A percentile compares a stretch with the other conserved stretches of the same genome.
These are phyloP conservation scores for Pulveroboletus sp. DNA, from an alignment of 1,284 basidiomycete genomes.

Conservation along the genomic window DNA sequence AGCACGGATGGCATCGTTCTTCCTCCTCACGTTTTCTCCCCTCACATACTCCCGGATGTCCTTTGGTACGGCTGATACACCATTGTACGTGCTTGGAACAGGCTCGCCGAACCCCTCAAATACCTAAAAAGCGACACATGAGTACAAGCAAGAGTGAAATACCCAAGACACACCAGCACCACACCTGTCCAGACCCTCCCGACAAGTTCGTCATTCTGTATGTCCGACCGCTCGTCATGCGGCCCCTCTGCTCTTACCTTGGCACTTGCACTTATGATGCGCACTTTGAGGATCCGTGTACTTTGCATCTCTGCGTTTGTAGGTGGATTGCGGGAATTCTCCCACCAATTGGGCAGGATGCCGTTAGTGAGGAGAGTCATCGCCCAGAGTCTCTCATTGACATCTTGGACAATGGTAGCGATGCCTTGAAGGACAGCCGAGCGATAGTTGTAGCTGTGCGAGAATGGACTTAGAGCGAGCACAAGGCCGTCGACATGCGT, in stretches of 20 bases:
- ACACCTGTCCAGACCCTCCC: slow-evolving; percentile 25
- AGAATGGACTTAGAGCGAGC: slow-evolving; percentile 22
- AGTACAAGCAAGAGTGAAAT: background rate
- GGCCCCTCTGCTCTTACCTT: slow-evolving; percentile 24
- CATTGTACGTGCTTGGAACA: slow-evolving; percentile 22
- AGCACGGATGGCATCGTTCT: slow-evolving; percentile 18
- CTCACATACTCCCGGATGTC: slow-evolving; percentile 23
- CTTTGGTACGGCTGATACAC: slow-evolving; percentile 15
- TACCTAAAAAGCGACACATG: slow-evolving; percentile 8
- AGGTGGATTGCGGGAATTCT: slow-evolving; percentile 21
- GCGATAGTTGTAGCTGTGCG: slow-evolving; percentile 28
- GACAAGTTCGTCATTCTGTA: slow-evolving; percentile 14
- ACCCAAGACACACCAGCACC: slow-evolving; percentile 17
- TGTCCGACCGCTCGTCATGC: slow-evolving; percentile 21
- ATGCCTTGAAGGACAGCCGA: slow-evolving; percentile 24
- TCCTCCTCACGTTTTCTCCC: slow-evolving; percentile 21
- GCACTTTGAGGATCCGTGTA: slow-evolving; percentile 24
- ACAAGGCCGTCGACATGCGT: slow-evolving; percentile 27
- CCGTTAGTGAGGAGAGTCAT: slow-evolving; percentile 20
- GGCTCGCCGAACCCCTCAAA: slow-evolving; percentile 28
- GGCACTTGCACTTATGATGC: slow-evolving; percentile 21
- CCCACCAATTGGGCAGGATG: slow-evolving; percentile 26
- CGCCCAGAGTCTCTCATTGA: slow-evolving; percentile 26
- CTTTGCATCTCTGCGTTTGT: slow-evolving; percentile 25
- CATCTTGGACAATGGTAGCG: slow-evolving; percentile 14